These are phyloP conservation scores for Globisporangium irregulare DNA, from an alignment of 352 stramenopile species.

Conservation along the genomic window DNA sequence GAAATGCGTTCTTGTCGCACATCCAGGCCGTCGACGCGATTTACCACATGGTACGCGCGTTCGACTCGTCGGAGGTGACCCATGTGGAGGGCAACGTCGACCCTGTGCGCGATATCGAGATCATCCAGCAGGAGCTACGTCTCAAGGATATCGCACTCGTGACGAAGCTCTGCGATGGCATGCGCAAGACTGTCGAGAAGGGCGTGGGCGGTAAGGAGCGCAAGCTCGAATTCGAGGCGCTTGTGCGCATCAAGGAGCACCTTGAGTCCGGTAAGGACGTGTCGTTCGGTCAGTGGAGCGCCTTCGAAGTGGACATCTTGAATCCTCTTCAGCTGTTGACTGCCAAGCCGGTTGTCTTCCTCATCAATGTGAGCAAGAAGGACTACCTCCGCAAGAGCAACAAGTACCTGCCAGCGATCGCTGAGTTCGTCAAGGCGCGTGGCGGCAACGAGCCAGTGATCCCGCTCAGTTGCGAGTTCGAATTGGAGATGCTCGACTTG, in stretches of 20 bases:
- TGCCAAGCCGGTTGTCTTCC: constrained; percentile 97
- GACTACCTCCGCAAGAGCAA: constrained; percentile 98
- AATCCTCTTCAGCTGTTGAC: constrained; percentile 93
- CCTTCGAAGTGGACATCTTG: constrained; percentile 87
- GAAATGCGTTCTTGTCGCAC: constrained; percentile 99
- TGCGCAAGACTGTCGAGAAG: constrained; percentile 89
- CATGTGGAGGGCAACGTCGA: constrained; percentile 99
- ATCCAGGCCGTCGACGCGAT: constrained; percentile 99
- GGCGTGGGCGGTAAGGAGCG: constrained; percentile 92
- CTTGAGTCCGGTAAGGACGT: constrained; percentile 89
- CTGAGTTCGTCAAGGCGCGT: constrained; percentile 95
- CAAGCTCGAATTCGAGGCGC: constrained; percentile 92
- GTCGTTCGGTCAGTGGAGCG: constrained; percentile 87
- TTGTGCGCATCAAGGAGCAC: constrained; percentile 81
- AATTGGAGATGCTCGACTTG: constrained; percentile 92
- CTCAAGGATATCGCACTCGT: constrained; percentile 96
- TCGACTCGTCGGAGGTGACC: constrained; percentile 97
- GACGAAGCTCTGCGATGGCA: constrained; percentile 65
- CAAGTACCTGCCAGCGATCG: constrained; percentile 98
- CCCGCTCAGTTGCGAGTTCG: constrained; percentile 98
- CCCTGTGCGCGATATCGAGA: constrained; percentile 98
- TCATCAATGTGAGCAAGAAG: constrained; percentile 99
- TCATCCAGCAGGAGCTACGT: constrained; percentile 98
- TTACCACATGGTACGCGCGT: constrained; percentile 97
- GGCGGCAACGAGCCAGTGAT: constrained; percentile 96